These are phyloP conservation scores for Skeletonema tropicum DNA, from an alignment of 108 stramenopile species.

Conservation along the genomic window DNA sequence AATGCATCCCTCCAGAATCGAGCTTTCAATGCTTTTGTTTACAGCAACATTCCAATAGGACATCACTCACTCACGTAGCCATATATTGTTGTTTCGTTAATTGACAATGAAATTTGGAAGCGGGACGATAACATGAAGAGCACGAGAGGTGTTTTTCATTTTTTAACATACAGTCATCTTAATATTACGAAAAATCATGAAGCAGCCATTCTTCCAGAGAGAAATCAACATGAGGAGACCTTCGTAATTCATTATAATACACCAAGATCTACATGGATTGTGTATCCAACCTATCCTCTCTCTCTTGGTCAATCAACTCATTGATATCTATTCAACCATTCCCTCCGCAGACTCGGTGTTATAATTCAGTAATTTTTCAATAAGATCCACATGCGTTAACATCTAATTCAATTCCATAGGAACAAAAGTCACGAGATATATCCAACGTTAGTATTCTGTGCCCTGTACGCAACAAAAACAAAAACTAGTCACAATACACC, in stretches of 20 bases:
- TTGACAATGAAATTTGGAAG: neutral
- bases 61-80: neutral
- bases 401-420: neutral
- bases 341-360: constrained; percentile 92
- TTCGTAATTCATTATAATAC: neutral
- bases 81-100: neutral
- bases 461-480: neutral
- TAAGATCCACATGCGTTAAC: constrained; percentile 99
- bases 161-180: constrained; percentile 20
- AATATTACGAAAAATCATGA: constrained; percentile 19
- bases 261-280: neutral
- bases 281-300: neutral
- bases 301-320: neutral
- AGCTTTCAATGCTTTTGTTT: neutral
- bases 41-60: neutral
- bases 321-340: constrained; percentile 13
- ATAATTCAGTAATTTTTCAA: constrained; percentile 99
- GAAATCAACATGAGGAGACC: neutral
- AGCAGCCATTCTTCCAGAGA: neutral
- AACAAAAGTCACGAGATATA: neutral
- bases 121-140: neutral
- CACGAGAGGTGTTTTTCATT: neutral
- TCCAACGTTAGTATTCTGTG: neutral
- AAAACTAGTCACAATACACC: too few species aligned
- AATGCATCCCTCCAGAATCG: neutral